phyloP scores from a whole-genome alignment of 2,329 filamentous ascomycete genomes.

The Cryphonectria nitschkei region DNA sequence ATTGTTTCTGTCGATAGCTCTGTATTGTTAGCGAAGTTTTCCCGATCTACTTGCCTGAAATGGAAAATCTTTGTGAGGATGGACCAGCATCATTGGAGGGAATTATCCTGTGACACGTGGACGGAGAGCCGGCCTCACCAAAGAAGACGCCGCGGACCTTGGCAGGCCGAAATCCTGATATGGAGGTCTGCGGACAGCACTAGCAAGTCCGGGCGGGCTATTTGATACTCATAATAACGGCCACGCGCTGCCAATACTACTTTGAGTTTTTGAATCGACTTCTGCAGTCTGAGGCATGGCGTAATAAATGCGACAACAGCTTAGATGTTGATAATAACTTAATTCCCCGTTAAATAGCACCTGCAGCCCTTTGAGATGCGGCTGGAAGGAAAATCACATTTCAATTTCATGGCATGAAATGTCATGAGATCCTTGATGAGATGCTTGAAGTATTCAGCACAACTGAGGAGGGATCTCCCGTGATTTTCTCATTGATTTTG shows the following conservation, averaged over 20 bases:
- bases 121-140: not conserved
- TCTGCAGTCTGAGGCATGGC: not conserved
- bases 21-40: not conserved
- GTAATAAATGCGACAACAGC: not conserved
- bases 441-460: no score
- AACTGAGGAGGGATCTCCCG: no score
- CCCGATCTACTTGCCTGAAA: not conserved
- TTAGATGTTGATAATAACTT: no score
- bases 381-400: no score
- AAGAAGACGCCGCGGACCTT: conserved; percentile 10
- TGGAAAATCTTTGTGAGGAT: not conserved
- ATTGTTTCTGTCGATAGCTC: not conserved
- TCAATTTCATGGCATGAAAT: no score
- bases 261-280: no score
- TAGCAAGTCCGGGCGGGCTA: not conserved
- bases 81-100: conserved; percentile 5
- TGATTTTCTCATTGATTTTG: no score
- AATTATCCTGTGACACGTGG: conserved; percentile 5
- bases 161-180: conserved; percentile 12
- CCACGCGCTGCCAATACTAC: conserved; percentile 1
- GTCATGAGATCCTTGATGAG: no score
- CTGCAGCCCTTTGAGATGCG: no score
- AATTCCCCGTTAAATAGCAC: no score
- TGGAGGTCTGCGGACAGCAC: not conserved
- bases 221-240: not conserved